Evolutionary conservation across 2,329 filamentous ascomycete species (phyloP).

Genomic region (Penicillium palitans): DNA sequence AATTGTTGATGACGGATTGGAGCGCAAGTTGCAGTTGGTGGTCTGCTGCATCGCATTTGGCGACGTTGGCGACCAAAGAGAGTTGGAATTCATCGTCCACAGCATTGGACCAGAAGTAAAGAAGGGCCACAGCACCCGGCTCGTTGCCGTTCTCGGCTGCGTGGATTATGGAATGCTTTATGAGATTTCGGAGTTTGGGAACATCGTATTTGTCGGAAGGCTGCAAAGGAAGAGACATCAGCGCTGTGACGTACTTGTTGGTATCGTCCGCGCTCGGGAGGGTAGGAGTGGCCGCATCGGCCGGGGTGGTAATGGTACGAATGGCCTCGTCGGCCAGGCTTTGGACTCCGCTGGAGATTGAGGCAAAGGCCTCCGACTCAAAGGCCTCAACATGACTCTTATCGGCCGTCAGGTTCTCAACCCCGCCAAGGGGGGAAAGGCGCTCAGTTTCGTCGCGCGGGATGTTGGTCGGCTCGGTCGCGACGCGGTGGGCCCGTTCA

Average conservation of each 20-base stretch:
- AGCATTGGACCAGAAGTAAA: conserved; percentile 22
- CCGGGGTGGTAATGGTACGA: conserved; percentile 4
- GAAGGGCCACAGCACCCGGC: conserved; percentile 12
- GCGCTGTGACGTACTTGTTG: conserved; percentile 11
- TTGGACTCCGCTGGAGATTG: not conserved
- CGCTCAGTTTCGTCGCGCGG: conserved; percentile 9
- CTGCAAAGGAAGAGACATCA: conserved; percentile 16
- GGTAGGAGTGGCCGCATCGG: not conserved
- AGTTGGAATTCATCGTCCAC: conserved; percentile 21
- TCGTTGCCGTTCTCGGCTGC: conserved; percentile 1
- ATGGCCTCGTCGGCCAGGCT: conserved; percentile 3
- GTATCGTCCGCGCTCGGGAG: not conserved
- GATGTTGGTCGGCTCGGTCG: conserved; percentile 5
- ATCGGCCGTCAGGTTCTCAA: not conserved
- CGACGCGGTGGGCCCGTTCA: conserved; percentile 23
- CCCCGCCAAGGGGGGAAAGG: conserved; percentile 3
- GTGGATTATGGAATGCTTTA: conserved; percentile 13
- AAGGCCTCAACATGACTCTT: conserved; percentile 7
- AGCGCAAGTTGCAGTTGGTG: conserved; percentile 15
- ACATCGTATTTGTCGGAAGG: conserved; percentile 19
- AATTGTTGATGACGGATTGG: conserved; percentile 14
- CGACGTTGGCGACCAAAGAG: conserved; percentile 21
- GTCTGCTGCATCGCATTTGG: not conserved
- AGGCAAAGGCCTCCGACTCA: not conserved
- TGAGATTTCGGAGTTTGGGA: conserved; percentile 12